Conservation (phyloP, 2,329 filamentous ascomycete genomes). For the Penicillium janthinellum region DNA sequence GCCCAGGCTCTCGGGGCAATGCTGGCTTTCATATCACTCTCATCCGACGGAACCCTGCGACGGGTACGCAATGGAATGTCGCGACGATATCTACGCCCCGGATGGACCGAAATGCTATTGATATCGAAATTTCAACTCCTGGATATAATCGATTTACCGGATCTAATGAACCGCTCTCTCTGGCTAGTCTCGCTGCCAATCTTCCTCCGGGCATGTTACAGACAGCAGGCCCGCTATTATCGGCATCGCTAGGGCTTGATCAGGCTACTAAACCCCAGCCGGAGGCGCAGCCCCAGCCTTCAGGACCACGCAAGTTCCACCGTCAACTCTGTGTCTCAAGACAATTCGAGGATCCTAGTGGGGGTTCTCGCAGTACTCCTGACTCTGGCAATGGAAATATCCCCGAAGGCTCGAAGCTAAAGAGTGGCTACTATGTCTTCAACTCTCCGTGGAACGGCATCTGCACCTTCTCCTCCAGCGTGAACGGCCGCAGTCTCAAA, state of each 20-base stretch:
- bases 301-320: conserved; percentile 33
- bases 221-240: conserved; percentile 16
- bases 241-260: conserved; percentile 12
- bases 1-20: conserved; percentile 14
- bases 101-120: conserved; percentile 40
- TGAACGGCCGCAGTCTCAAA: conserved; percentile 71
- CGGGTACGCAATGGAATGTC: conserved; percentile 74
- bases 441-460: conserved; percentile 81
- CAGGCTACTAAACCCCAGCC: conserved; percentile 5
- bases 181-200: conserved; percentile 34
- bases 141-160: conserved; percentile 62
- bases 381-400: conserved; percentile 14
- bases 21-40: conserved; percentile 55
- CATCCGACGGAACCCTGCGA: conserved; percentile 72
- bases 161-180: conserved; percentile 38
- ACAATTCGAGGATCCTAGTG: conserved; percentile 20
- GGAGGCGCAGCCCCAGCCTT: conserved; percentile 11
- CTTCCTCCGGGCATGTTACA: conserved; percentile 29
- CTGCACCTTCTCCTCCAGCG: conserved; percentile 81
- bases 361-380: neutral
- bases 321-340: conserved; percentile 38
- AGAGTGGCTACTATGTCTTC: conserved; percentile 67
- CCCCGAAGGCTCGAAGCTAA: conserved; percentile 31
- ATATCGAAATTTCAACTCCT: conserved; percentile 60
- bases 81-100: conserved; percentile 59